phyloP scores from a whole-genome alignment of 1,284 basidiomycete genomes.

The Boletellus sp. region DNA sequence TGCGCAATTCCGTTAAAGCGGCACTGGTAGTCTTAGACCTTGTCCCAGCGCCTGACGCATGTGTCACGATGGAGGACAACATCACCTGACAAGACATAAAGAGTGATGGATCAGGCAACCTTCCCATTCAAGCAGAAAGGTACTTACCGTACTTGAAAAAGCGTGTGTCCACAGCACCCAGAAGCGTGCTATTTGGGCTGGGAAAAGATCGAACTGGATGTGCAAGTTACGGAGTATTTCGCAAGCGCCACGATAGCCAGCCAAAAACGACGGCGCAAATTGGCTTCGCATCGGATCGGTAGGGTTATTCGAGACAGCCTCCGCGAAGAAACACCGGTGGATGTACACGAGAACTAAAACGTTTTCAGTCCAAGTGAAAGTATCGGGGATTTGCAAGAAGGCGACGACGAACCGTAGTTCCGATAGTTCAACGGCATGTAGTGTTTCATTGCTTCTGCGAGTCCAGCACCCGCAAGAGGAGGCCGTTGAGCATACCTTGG shows the following conservation, averaged over 20 bases:
- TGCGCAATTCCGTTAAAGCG: slow-evolving; percentile 56
- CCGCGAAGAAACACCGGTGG: slow-evolving; percentile 66
- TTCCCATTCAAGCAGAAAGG: not conserved
- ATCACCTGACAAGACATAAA: slow-evolving; percentile 47
- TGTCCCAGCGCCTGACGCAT: slow-evolving; percentile 41
- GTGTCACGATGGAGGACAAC: slow-evolving; percentile 67
- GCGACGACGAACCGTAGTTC: slow-evolving; percentile 49
- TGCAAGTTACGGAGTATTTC: slow-evolving; percentile 49
- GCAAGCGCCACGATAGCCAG: slow-evolving; percentile 61
- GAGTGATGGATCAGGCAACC: not conserved
- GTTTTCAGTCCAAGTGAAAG: slow-evolving; percentile 1
- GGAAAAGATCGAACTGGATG: slow-evolving; percentile 52
- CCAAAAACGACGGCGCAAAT: slow-evolving; percentile 64
- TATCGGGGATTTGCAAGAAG: slow-evolving; percentile 9
- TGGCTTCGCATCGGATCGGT: slow-evolving; percentile 58
- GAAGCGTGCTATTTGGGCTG: slow-evolving; percentile 57
- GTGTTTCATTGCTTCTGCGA: slow-evolving; percentile 56
- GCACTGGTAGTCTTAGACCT: slow-evolving; percentile 63
- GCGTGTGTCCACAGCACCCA: slow-evolving; percentile 71
- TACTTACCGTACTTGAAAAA: slow-evolving; percentile 56
- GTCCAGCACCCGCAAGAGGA: slow-evolving; percentile 39
- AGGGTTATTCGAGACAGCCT: slow-evolving; percentile 56
- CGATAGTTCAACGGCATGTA: slow-evolving; percentile 68
- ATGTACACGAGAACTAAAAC: slow-evolving; percentile 58
- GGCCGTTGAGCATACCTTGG: slow-evolving; percentile 49